phyloP scores from a whole-genome alignment of 306 rosid species.

The Glycyrrhiza uralensis region DNA sequence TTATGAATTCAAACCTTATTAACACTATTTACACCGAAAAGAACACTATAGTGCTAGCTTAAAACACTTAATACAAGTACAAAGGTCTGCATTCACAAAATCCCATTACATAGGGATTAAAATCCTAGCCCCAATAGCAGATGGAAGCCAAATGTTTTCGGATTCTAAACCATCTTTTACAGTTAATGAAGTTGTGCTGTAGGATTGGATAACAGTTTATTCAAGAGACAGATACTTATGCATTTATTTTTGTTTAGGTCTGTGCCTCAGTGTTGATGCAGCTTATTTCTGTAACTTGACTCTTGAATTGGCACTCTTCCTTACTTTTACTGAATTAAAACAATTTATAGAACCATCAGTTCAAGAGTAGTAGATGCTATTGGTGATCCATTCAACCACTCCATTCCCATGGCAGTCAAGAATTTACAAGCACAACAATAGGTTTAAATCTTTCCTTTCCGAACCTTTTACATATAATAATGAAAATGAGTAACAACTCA shows the following conservation, averaged over 20 bases:
- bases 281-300: too few relatives aligned
- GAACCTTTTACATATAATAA: conserved; percentile 12
- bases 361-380: neutral
- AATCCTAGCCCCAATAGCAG: too few relatives aligned
- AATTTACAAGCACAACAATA: neutral
- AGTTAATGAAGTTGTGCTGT: neutral
- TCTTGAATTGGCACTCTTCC: too few relatives aligned
- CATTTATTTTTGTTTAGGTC: too few relatives aligned
- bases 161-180: neutral
- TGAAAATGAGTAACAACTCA: neutral
- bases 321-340: neutral
- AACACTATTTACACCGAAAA: too few relatives aligned
- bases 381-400: neutral
- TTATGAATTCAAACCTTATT: too few relatives aligned
- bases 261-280: too few relatives aligned
- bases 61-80: too few relatives aligned
- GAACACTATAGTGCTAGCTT: too few relatives aligned
- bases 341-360: neutral
- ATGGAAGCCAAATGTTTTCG: too few relatives aligned
- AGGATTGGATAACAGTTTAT: neutral
- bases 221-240: neutral
- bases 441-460: neutral
- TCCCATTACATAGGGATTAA: too few relatives aligned
- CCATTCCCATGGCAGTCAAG: neutral
- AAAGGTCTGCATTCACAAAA: too few relatives aligned